A percentile compares a stretch with the other conserved stretches of the same genome.
Evolutionary conservation across 2,329 filamentous ascomycete species (phyloP).

Genomic region (Penicillium polonicum): DNA sequence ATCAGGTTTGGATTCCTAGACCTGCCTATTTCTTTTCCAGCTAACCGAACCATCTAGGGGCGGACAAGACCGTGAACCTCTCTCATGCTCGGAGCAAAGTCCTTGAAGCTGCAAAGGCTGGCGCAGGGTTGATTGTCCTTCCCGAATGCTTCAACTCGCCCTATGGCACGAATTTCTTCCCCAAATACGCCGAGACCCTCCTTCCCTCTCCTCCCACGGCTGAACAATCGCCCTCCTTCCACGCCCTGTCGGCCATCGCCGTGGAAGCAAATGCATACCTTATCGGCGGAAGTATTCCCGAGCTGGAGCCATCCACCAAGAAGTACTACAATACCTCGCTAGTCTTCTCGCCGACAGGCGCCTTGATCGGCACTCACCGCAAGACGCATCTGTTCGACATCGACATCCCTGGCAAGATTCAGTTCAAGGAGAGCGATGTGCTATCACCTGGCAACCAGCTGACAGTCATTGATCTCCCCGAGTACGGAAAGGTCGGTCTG

Average conservation of each 20-base stretch:
- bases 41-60: constrained; percentile 45
- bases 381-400: constrained; percentile 98
- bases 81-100: constrained; percentile 77
- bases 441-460: constrained; percentile 80
- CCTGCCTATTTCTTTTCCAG: neutral
- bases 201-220: constrained; percentile 69
- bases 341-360: constrained; percentile 73
- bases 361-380: constrained; percentile 81
- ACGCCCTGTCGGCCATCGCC: constrained; percentile 78
- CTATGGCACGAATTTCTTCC: constrained; percentile 89
- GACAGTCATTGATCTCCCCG: constrained; percentile 81
- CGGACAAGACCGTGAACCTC: constrained; percentile 85
- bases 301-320: constrained; percentile 65
- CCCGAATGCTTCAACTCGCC: constrained; percentile 99
- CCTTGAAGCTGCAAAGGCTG: constrained; percentile 70
- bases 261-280: constrained; percentile 76
- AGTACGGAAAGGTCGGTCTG: constrained; percentile 81
- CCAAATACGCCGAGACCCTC: constrained; percentile 87
- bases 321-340: constrained; percentile 89
- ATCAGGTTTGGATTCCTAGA: constrained; percentile 51
- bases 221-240: constrained; percentile 76
- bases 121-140: constrained; percentile 83
- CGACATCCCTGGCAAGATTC: constrained; percentile 92
- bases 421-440: constrained; percentile 86
- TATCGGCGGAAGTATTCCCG: constrained; percentile 89